Base-by-base conservation (phyloP, 495 filamentous ascomycete species). In the Podospora tetraspora region DNA sequence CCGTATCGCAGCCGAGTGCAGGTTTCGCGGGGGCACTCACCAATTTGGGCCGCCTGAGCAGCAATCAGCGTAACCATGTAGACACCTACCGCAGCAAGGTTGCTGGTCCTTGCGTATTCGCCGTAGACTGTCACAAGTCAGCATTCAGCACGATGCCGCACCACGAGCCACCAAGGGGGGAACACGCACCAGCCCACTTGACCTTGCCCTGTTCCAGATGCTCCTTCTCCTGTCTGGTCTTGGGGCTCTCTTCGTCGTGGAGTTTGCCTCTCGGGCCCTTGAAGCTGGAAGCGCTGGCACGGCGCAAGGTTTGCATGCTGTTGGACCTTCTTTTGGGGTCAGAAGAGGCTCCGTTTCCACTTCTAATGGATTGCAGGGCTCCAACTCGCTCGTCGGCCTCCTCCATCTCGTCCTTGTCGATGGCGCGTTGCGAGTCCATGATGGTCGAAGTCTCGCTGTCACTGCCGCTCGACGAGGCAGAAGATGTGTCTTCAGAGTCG, bases 81-180 rank as follows among this genome's bases (percentile, higher is more conserved):
- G 70, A 97, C 83, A 30, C 74, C 73, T 23, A 99, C 96, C 11
- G 95, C 96, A 23, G 83, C 79, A 7, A 97, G 77, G 74, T 98
- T 97, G 81, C 91, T 97, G 21, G 92, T 92, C 79, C 94, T 97
- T 37, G 94, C 94, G 74, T 98, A 97, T 78, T 94, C 92, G 34
- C 78, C 79, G 68, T 96, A 96, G 2, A 96, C 92, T 79, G 59
- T 34, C 43, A 22, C 59, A 22, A 64, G 60, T 80, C 60, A 79
- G 76, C 63, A 67, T 68, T 29, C 19, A 16, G 71, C 19, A 21
- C 27, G 37, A 56, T 61, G n/a, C 34, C 3, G 56, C n/a, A 27
- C 52, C 22, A 43, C 34, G 34, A 56, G 11, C n/a, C 60, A 34
- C 9, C 27, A 29, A 24, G 27, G 0, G 0, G 5, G 11, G 13